phyloP scores from a whole-genome alignment of 2,329 filamentous ascomycete species.

The Pestalotiopsis sp. region DNA sequence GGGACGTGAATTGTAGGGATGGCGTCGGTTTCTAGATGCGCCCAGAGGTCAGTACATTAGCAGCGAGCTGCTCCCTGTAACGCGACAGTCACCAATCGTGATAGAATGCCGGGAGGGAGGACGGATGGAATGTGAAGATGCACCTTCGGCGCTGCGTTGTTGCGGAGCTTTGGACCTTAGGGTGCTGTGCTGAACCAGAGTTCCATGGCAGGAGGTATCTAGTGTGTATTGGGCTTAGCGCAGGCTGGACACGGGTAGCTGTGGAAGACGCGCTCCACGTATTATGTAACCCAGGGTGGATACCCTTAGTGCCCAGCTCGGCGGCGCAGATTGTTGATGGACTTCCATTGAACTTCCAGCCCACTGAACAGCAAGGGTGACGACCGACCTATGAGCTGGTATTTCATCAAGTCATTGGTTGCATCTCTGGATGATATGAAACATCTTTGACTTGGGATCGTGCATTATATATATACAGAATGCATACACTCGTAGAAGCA shows the following conservation, averaged over 20 bases:
- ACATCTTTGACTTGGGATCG: neutral
- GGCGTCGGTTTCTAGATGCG: neutral
- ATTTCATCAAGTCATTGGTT: neutral
- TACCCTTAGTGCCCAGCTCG: neutral
- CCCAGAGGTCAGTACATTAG: neutral
- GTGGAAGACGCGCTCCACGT: neutral
- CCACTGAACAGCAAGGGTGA: neutral
- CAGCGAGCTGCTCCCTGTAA: neutral
- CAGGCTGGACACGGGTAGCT: neutral
- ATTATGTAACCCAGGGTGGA: constrained; percentile 3
- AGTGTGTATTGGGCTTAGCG: neutral
- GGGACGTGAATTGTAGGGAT: neutral
- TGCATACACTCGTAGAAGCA: neutral
- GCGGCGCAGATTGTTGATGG: neutral
- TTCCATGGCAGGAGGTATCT: too few species aligned
- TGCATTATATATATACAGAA: neutral
- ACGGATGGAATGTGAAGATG: neutral
- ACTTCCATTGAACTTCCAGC: neutral
- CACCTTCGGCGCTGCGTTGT: neutral
- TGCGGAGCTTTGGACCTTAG: neutral
- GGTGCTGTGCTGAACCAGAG: too few species aligned
- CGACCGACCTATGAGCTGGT: neutral
- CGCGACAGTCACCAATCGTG: neutral
- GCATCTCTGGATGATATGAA: neutral
- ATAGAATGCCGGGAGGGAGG: neutral